A percentile compares a stretch with the other conserved stretches of the same genome.
These are phyloP conservation scores for Populus ilicifolia DNA, from an alignment of 345 rosid species.

Conservation along the genomic window DNA sequence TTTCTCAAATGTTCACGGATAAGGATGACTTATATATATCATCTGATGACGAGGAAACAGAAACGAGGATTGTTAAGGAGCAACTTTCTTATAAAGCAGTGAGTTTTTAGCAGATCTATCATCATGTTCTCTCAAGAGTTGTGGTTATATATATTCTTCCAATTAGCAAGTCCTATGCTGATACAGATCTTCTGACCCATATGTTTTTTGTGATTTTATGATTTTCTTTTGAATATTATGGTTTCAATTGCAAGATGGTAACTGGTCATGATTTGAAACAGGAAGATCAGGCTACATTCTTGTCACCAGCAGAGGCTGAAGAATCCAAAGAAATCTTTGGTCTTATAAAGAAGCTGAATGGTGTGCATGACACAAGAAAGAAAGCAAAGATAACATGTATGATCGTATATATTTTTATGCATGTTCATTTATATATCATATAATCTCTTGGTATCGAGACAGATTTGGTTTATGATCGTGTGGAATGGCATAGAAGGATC, in stretches of 20 bases:
- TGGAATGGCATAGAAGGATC: too few relatives aligned
- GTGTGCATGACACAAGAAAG: constrained; percentile 51
- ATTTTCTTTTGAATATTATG: background rate
- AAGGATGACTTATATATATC: constrained; percentile 68
- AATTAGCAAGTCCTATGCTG: background rate
- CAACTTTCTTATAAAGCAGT: constrained; percentile 55
- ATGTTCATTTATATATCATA: background rate
- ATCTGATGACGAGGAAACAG: constrained; percentile 89
- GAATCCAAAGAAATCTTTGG: constrained; percentile 58
- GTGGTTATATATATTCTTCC: background rate
- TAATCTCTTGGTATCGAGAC: background rate
- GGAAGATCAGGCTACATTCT: constrained; percentile 45
- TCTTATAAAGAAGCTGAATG: constrained; percentile 65
- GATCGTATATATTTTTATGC: constrained; percentile 15
- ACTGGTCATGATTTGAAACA: constrained; percentile 33
- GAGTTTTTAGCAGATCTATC: constrained; percentile 32
- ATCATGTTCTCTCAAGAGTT: background rate
- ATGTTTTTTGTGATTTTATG: background rate
- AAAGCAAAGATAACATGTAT: constrained; percentile 64
- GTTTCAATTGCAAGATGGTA: constrained; percentile 2
- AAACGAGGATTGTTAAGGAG: constrained; percentile 43
- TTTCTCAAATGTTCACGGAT: constrained; percentile 82
- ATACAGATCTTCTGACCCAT: background rate
- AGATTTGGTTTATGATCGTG: too few relatives aligned
- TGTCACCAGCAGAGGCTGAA: constrained; percentile 56